These are phyloP conservation scores for Pachysolen tannophilus DNA, from an alignment of 805 yeast genomes.

Conservation along the genomic window DNA sequence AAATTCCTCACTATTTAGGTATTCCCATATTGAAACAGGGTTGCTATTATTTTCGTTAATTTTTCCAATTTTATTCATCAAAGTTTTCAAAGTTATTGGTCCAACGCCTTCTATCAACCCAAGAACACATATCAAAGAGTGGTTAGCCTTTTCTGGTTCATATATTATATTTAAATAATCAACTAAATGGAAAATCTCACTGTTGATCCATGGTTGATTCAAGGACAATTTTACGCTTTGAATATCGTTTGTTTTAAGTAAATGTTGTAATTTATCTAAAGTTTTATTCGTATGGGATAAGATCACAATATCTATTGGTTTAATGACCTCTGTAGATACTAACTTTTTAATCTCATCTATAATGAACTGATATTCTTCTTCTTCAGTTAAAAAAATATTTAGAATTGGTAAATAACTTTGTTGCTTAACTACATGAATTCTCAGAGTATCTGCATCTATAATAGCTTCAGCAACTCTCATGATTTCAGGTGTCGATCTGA, in stretches of 20 bases:
- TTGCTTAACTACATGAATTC: too few species aligned
- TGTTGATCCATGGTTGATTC: conserved; percentile 44
- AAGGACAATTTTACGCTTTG: conserved; percentile 34
- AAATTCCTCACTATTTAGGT: background rate
- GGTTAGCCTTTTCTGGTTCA: conserved; percentile 20
- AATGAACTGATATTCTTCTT: conserved; percentile 36
- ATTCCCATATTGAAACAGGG: background rate
- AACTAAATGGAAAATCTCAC: conserved; percentile 34
- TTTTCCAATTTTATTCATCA: conserved; percentile 6
- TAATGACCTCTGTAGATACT: conserved; percentile 32
- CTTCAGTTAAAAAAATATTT: conserved; percentile 15
- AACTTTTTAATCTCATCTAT: conserved; percentile 35
- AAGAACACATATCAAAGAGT: conserved; percentile 20
- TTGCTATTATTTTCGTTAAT: conserved; percentile 5
- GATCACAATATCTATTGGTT: conserved; percentile 43
- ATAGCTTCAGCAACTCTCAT: conserved; percentile 31
- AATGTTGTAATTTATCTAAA: conserved; percentile 28
- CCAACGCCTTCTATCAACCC: conserved; percentile 13
- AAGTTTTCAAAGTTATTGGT: conserved; percentile 7
- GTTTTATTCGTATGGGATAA: conserved; percentile 46
- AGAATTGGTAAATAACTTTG: too few species aligned
- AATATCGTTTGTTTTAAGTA: conserved; percentile 33
- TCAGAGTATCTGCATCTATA: conserved; percentile 6
- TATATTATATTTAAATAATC: conserved; percentile 39
- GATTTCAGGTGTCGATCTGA: conserved; percentile 55